Evolutionary conservation across 495 filamentous ascomycete genomes (phyloP).

Genomic region (Trichoderma gamsii): DNA sequence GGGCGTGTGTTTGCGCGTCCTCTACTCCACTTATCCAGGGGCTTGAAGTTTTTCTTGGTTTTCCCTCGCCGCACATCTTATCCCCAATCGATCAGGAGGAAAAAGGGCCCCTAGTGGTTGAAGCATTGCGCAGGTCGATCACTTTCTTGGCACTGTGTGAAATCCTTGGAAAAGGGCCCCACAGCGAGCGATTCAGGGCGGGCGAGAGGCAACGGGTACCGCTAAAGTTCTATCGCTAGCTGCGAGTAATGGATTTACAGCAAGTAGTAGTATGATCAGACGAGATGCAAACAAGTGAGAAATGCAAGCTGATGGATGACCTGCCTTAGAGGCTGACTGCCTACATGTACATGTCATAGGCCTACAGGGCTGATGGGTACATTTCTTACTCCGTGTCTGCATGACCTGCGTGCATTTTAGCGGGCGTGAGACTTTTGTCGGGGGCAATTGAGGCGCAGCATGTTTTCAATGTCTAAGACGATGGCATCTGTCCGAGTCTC

Average conservation of each 20-base stretch:
- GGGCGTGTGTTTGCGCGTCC: not conserved
- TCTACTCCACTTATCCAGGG: conserved; percentile 10
- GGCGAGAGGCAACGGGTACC: not conserved
- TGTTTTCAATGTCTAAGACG: conserved; percentile 3
- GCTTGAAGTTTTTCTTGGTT: not conserved
- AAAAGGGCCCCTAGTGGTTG: not conserved
- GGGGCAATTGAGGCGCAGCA: conserved; percentile 2
- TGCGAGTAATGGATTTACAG: not conserved
- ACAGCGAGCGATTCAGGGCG: not conserved
- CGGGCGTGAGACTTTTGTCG: not conserved
- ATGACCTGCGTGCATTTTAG: no score
- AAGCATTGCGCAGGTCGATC: not conserved
- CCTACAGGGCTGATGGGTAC: not conserved
- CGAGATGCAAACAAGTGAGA: no score
- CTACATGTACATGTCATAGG: no score
- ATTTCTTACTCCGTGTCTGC: no score
- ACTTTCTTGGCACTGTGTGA: not conserved
- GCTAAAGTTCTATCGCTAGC: not conserved
- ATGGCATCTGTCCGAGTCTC: not conserved
- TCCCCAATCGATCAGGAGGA: not conserved
- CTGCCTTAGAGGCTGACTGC: no score
- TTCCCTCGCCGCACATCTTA: not conserved
- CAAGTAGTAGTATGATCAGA: no score
- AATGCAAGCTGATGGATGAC: not conserved
- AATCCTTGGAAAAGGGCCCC: not conserved